Evolutionary conservation across 441 rosid genomes (phyloP).

Genomic region (Erodium moschatum): DNA sequence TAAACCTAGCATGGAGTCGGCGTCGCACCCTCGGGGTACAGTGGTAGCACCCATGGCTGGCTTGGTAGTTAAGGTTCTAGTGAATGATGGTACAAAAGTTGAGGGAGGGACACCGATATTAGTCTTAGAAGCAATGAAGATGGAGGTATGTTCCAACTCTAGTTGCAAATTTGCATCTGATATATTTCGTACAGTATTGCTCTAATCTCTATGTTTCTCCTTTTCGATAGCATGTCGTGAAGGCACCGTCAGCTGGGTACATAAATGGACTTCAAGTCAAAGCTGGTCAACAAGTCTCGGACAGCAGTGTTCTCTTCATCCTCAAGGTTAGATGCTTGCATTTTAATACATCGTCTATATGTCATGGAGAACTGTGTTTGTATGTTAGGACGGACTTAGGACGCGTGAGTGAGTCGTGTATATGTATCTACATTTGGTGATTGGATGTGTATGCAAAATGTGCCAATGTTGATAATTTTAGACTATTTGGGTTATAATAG

Average conservation of each 20-base stretch:
- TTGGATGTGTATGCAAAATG: too few species aligned
- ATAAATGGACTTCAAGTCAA: conserved; percentile 56
- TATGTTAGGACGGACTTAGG: too few species aligned
- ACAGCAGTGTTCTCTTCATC: conserved; percentile 54
- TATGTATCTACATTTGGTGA: too few species aligned
- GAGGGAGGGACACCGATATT: conserved; percentile 71
- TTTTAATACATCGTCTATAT: not conserved
- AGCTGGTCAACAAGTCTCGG: conserved; percentile 76
- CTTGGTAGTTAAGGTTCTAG: conserved; percentile 78
- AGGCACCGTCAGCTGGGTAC: conserved; percentile 60
- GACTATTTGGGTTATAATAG: too few species aligned
- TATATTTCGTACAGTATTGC: not conserved
- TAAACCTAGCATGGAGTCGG: conserved; percentile 40
- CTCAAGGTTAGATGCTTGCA: conserved; percentile 49
- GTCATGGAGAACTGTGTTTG: not conserved
- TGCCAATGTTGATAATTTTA: too few species aligned
- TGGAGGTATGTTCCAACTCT: conserved; percentile 61
- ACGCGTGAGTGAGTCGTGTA: too few species aligned
- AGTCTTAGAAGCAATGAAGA: conserved; percentile 94
- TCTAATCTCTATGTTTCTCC: not conserved
- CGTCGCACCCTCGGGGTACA: conserved; percentile 55
- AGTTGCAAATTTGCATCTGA: conserved; percentile 10
- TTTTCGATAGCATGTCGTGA: conserved; percentile 63
- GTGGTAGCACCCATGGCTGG: conserved; percentile 95
- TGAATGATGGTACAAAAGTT: conserved; percentile 54